Base-by-base conservation (phyloP, 2,329 filamentous ascomycete species). In the Beauveria scarabaeidicola region DNA sequence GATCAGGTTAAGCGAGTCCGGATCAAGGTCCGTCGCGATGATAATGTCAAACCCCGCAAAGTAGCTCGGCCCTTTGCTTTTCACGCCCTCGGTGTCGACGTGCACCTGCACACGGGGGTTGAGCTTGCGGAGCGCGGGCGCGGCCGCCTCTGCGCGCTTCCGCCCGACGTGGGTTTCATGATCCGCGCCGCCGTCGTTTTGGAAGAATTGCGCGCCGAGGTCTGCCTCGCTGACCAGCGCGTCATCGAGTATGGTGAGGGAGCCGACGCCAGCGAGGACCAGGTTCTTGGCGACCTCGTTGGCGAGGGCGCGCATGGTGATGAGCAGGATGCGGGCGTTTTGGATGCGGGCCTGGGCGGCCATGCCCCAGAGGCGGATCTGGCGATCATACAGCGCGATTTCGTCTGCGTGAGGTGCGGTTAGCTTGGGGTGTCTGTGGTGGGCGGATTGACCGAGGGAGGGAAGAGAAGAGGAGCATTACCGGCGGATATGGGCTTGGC, bases 211-310 rank as follows among this genome's bases (percentile, higher is more conserved):
- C 17, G 87, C 83, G 43, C 88, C 90, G 2, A 96, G 77, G 70
- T 97, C 93, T 54, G 88, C 83, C 67, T 92, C 87, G 0, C 83
- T 88, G 59, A 96, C 88, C 10, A 76, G 63, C 58, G 87, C 85
- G 67, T 89, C 82, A 74, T 99, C 94, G 61, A 94, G 79, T 59
- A 99, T 85, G 17, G 93, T 97, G 62, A 99, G 80, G 36, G 91
- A 93, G 60, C 89, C 89, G 67, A 99, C 89, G 61, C 94, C 94
- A 23, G 94, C 92, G 3, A 99, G 84, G 19, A 97, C 93, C 23
- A 99, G 86, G 70, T 97, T 99, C 78, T 99, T 99, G 63, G 94
- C 92, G 58, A 97, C 88, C 75, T 99, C 94, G 70, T 93, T 95
- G 61, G 89, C 91, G 17, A 99, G 83, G 1, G 89, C 91, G 69